These are phyloP conservation scores for Macrophomina tecta DNA, from an alignment of 2,329 filamentous ascomycete genomes.

Conservation along the genomic window DNA sequence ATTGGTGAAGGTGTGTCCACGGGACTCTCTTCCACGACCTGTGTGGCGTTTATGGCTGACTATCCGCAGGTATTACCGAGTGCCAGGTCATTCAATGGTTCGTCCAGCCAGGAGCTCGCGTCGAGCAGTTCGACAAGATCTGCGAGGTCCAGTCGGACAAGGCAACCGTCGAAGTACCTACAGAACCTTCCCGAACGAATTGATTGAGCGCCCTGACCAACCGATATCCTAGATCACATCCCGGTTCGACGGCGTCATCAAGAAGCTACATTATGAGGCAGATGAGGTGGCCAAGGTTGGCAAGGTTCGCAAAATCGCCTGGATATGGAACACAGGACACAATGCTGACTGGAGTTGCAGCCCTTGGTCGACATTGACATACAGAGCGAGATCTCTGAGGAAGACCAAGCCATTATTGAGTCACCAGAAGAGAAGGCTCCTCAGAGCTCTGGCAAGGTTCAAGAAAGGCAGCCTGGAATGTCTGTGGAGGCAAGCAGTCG, in stretches of 20 bases:
- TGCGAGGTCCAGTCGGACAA: slow-evolving; percentile 99
- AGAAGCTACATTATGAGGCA: slow-evolving; percentile 93
- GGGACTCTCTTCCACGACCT: neutral
- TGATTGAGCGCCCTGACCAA: slow-evolving; percentile 28
- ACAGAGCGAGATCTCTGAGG: slow-evolving; percentile 72
- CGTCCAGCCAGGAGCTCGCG: slow-evolving; percentile 90
- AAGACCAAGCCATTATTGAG: slow-evolving; percentile 54
- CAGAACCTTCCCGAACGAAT: slow-evolving; percentile 25
- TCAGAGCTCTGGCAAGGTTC: neutral
- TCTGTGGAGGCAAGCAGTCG: slow-evolving; percentile 30
- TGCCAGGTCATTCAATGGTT: slow-evolving; percentile 99
- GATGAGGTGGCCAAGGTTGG: slow-evolving; percentile 97
- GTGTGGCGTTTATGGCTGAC: neutral
- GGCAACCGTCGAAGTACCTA: slow-evolving; percentile 67
- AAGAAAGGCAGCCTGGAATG: slow-evolving; percentile 34
- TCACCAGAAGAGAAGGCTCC: slow-evolving; percentile 12
- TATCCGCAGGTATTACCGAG: slow-evolving; percentile 81
- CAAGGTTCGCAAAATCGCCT: slow-evolving; percentile 53
- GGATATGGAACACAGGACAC: neutral
- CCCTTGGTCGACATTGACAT: slow-evolving; percentile 95
- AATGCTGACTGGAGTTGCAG: slow-evolving; percentile 47
- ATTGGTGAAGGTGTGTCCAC: slow-evolving; percentile 75
- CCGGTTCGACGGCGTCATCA: slow-evolving; percentile 91
- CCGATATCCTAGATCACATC: slow-evolving; percentile 77
- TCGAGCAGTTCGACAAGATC: slow-evolving; percentile 96